These are phyloP conservation scores for Chlorokybus atmophyticus DNA, from an alignment of 139 green algal genomes.

Conservation along the genomic window DNA sequence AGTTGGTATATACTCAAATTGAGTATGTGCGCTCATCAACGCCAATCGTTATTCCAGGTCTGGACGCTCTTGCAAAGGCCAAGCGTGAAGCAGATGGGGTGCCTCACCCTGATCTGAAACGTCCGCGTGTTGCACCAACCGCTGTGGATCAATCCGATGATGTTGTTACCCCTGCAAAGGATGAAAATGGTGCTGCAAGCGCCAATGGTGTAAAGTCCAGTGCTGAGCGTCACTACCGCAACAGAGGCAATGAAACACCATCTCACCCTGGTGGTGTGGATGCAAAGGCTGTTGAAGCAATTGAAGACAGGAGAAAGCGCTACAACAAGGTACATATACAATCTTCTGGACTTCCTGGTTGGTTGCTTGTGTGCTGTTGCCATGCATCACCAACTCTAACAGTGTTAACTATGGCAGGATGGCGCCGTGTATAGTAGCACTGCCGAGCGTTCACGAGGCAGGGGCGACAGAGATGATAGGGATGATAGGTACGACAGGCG, in stretches of 20 bases:
- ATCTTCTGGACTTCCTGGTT: too few relatives aligned
- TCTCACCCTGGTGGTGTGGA: slow-evolving; percentile 4
- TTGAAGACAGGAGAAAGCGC: slow-evolving; percentile 5
- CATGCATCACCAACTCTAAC: background rate
- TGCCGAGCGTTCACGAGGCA: background rate
- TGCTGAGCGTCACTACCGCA: background rate
- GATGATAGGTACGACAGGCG: background rate
- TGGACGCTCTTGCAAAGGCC: slow-evolving; percentile 17
- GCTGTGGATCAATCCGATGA: background rate
- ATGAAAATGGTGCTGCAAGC: background rate
- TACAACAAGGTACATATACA: background rate
- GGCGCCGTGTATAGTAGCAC: slow-evolving; percentile 2
- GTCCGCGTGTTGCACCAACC: background rate
- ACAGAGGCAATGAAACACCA: background rate
- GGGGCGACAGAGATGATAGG: background rate
- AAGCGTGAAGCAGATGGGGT: slow-evolving; percentile 7
- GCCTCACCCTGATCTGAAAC: background rate
- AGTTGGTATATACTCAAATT: background rate
- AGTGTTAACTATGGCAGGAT: background rate
- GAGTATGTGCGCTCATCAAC: background rate
- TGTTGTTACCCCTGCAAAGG: background rate
- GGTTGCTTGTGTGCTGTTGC: background rate
- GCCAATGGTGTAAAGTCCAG: slow-evolving; percentile 7
- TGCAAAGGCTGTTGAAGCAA: slow-evolving; percentile 5
- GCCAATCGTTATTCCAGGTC: background rate